Evolutionary conservation across 2,329 filamentous ascomycete genomes (phyloP).

Genomic region (Colletotrichum sp.): DNA sequence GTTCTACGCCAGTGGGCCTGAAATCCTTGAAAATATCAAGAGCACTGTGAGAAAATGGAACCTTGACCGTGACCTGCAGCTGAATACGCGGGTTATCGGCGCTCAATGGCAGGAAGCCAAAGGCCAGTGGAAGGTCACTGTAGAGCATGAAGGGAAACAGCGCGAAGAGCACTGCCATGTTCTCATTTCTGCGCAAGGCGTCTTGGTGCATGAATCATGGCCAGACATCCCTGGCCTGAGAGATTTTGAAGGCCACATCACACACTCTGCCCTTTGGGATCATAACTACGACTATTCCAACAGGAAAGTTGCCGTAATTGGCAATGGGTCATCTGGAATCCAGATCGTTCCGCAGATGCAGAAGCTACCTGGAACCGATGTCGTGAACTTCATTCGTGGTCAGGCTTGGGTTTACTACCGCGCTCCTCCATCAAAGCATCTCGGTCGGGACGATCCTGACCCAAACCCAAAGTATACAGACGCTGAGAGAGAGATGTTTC

Average conservation of each 20-base stretch:
- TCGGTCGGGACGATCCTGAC: constrained; percentile 30
- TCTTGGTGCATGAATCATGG: constrained; percentile 41
- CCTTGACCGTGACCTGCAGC: constrained; percentile 38
- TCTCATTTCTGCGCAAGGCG: constrained; percentile 21
- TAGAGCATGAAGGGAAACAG: constrained; percentile 15
- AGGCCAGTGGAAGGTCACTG: constrained; percentile 25
- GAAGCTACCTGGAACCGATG: constrained; percentile 31
- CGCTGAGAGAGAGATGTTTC: constrained; percentile 52
- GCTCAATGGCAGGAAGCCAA: constrained; percentile 28
- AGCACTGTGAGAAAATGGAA: constrained; percentile 46
- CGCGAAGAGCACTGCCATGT: constrained; percentile 24
- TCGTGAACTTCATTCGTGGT: constrained; percentile 36
- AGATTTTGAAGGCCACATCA: constrained; percentile 35
- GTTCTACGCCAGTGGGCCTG: constrained; percentile 60
- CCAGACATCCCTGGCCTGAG: constrained; percentile 49
- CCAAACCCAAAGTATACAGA: constrained; percentile 29
- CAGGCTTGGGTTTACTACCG: constrained; percentile 40
- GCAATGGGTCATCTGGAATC: constrained; percentile 36
- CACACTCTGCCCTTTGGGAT: constrained; percentile 40
- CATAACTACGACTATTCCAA: constrained; percentile 27
- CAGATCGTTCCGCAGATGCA: constrained; percentile 32
- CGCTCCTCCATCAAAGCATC: constrained; percentile 33
- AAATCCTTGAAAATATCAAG: constrained; percentile 62
- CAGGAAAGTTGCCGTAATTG: constrained; percentile 40
- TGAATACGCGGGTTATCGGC: constrained; percentile 35